Evolutionary conservation across 805 yeast genomes (phyloP), one percentile per base, ranked within the genome.

Genomic region (Cyberlindnera suaveolens): DNA sequence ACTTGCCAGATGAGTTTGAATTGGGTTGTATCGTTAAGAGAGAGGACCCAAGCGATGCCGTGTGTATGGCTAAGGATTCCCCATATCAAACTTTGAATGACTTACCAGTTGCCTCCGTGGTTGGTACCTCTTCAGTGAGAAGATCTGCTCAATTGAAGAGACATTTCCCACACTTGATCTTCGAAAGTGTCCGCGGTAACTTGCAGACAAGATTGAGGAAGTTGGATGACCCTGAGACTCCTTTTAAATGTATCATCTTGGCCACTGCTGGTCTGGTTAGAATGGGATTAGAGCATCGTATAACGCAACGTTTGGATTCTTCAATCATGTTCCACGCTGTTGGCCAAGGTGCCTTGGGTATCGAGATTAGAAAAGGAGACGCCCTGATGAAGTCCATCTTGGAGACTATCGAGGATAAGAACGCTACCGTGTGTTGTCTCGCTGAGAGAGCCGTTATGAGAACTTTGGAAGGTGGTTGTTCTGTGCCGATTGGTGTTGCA

Each of bases 301-400:
- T 93, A 58, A 80, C 96, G 6, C 71, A 75, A 49, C 74, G 71
- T 50, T 71, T 93, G 49, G 78, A 82, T 43, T 72, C 80, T 5
- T 84, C 86, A 30, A 85, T 82, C 43, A 86, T 91, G 96, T 84
- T 80, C 60, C 86, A 91, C 61, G 96, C 99, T 1, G 96, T 93
- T 37, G 99, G 99, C n/a, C 99, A 93, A 68, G 99, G 99, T 50
- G 98, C 98, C 0, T 66, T 93, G 36, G 99, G 98, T 16, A 69
- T 93, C 23, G 99, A 93, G 66, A 86, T 91, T 52, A 75, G 95
- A 54, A 74, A 74, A 45, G 75, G 73, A 46, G 96, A 93, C 62
- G 57, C 63, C 6, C 66, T 69, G 39, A 76, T 85, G 64, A 67
- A 67, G 52, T 63, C 72, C 43, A 70, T 90, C 16, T 75, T 95